phyloP scores from a whole-genome alignment of 345 rosid genomes.

The Trapa incisa region DNA sequence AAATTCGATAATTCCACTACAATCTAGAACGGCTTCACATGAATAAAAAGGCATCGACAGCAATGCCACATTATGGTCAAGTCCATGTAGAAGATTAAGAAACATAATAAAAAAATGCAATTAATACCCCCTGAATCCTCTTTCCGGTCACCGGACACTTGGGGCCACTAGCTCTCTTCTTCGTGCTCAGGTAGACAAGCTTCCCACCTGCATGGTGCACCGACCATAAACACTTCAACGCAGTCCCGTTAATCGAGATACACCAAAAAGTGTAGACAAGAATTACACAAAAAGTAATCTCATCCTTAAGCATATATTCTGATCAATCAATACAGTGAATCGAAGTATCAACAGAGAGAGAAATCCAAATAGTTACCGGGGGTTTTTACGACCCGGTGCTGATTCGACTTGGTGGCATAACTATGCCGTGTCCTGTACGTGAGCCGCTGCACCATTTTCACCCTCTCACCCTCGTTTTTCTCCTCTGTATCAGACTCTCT shows the following conservation, averaged over 20 bases:
- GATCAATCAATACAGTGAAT: neutral
- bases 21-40: too few relatives aligned
- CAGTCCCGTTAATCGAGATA: neutral
- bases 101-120: neutral
- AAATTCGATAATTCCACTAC: too few relatives aligned
- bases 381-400: conserved; percentile 83
- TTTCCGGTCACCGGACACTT: conserved; percentile 86
- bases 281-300: neutral
- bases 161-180: conserved; percentile 81
- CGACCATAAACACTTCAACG: neutral
- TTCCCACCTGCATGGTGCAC: conserved; percentile 48
- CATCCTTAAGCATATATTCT: neutral
- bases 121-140: conserved; percentile 83
- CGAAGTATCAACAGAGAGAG: too few relatives aligned
- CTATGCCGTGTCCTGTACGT: conserved; percentile 81
- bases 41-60: neutral
- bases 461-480: conserved; percentile 5
- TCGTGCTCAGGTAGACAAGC: conserved; percentile 71
- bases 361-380: conserved; percentile 33
- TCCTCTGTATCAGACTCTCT: neutral
- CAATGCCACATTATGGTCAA: neutral
- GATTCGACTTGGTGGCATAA: conserved; percentile 90
- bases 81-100: neutral
- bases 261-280: neutral
- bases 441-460: conserved; percentile 80